Evolutionary conservation across 371 early-diverging fungal genomes (phyloP), one percentile per base, ranked within the genome.

Genomic region (Smittium culicis): DNA sequence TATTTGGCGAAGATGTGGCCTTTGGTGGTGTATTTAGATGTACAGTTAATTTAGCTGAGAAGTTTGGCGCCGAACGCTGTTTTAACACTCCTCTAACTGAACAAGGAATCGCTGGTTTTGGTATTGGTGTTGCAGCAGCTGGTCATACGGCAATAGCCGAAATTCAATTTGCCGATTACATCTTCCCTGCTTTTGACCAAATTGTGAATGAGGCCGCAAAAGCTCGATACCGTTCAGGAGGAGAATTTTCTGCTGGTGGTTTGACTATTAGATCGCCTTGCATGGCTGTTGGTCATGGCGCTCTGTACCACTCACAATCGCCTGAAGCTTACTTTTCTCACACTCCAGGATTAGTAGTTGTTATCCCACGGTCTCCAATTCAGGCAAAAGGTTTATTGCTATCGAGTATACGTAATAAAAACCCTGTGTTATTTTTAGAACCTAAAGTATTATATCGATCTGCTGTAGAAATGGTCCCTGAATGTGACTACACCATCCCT

Each of bases 161-260:
- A 76, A 96, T 98, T 61, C 97, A 98, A 79, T 98, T 98, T 81
- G 98, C 95, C 17, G 96, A 97, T 75, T 96, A 96, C 70, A 92
- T 97, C 14, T 95, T 91, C 76, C 98, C 98, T 1, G 96, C 96
- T 1, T 97, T 95, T 74, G 98, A 97, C 79, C 97, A 96, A 80
- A 72, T 98, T 59, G 96, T 95, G n/a, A 98, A 98, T 75, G 98
- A 98, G 79, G 97, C 97, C 25, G 95, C 97, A 35, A 98, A 98
- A 78, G 95, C 86, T 74, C 85, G 98, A 60, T 98, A 96, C 79
- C 85, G 98, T 35, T 92, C 94, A 11, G 98, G 98, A 31, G 88
- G 89, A 68, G 81, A 87, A 72, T 98, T 96, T 71, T 80, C 94
- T 72, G 88, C 85, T 25, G 98, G 94, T 35, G 93, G 94, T 0